Evolutionary conservation across 768 basidiomycete genomes (phyloP), one percentile per base, ranked within the genome.

Genomic region (Inosperma sp.): DNA sequence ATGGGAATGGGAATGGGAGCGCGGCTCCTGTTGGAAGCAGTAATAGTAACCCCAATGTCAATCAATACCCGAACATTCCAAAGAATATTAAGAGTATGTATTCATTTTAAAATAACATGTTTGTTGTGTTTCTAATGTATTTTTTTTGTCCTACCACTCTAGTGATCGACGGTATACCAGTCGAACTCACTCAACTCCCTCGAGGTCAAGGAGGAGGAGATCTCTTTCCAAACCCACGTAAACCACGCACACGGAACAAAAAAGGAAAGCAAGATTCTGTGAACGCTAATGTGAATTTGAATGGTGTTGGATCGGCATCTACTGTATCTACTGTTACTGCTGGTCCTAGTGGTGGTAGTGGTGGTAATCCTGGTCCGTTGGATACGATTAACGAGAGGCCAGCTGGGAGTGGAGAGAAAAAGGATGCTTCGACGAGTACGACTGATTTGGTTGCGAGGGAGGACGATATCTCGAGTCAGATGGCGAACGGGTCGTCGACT

Each of bases 141-240:
- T 26, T 49, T 56, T 27, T 51, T 53, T 52, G 35, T 57, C 39
- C 30, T 36, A 27, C n/a, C n/a, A n/a, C n/a, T n/a, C n/a, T 51
- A 92, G 90, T 83, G 61, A 81, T 90, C 78, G 75, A 73, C 53
- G 88, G 87, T 65, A 75, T 88, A 56, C 87, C 88, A 48, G 86
- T 84, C 83, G 84, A 83, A 61, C 68, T 90, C 49, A 69, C 74
- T 62, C 74, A 88, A 62, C 68, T 86, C 22, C 87, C 88, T 37
- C 82, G 84, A 39, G 81, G 79, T 53, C 75, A 80, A 55, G 73
- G 84, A 62, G 68, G 72, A 29, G 80, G 82, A 80, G 80, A 9
- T 72, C 79, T 21, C 78, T 80, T 13, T 77, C 79, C 41, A 70
- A 68, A 55, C 82, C 84, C 60, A 14, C 41, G 14, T 29, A 86